These are phyloP conservation scores for Symbiodinium pilosum DNA, from an alignment of 73 alveolate species.

Conservation along the genomic window DNA sequence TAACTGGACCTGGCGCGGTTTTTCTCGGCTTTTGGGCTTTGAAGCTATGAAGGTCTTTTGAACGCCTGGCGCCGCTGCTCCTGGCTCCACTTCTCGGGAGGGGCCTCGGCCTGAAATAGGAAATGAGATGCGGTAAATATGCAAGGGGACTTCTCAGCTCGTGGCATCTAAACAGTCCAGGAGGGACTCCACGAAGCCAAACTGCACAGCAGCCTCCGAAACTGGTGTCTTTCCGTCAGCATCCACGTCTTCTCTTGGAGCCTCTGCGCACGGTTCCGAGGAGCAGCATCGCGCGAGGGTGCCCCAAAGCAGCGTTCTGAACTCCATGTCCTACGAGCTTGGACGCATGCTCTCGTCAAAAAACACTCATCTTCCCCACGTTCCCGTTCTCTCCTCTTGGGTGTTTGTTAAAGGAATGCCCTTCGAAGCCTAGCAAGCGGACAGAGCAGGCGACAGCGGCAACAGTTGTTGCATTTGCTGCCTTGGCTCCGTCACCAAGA, in stretches of 20 bases:
- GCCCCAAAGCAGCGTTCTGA: conserved; percentile 90
- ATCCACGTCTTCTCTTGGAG: not conserved
- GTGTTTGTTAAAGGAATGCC: conserved; percentile 80
- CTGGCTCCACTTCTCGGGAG: conserved; percentile 5
- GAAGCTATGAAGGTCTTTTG: no score
- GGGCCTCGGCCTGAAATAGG: not conserved
- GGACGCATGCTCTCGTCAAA: no score
- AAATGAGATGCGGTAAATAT: not conserved
- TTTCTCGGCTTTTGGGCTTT: no score
- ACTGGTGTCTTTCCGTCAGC: not conserved
- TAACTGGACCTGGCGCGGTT: conserved; percentile 24
- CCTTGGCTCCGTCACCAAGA: not conserved
- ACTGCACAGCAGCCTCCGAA: conserved; percentile 10
- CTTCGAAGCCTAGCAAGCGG: conserved; percentile 32
- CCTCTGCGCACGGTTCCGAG: conserved; percentile 65
- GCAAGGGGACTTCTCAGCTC: not conserved
- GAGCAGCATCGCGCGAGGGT: conserved; percentile 90
- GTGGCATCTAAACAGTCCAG: conserved; percentile 63
- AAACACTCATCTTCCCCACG: not conserved
- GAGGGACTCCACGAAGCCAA: conserved; percentile 38
- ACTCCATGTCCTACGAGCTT: conserved; percentile 68
- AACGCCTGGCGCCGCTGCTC: conserved; percentile 75
- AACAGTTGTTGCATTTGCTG: not conserved
- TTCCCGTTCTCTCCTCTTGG: not conserved
- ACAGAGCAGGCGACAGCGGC: not conserved